Conservation (phyloP, 768 basidiomycete species). For the Epithele typhae region DNA sequence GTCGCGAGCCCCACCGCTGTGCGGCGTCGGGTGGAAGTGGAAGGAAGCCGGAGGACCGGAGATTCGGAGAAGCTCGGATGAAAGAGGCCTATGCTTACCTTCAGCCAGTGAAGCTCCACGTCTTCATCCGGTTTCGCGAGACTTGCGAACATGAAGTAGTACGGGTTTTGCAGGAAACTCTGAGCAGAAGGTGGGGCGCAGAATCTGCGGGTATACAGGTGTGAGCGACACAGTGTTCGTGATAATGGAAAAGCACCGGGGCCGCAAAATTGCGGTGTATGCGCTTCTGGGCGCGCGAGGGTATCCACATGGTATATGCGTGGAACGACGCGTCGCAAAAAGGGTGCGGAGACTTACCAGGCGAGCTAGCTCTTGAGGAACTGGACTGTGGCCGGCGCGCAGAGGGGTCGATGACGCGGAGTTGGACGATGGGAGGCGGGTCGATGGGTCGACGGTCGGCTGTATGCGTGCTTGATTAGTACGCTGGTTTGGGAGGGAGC, state of each 20-base stretch:
- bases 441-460: conserved; percentile 96
- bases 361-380: conserved; percentile 22
- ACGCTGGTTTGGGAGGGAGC: conserved; percentile 1
- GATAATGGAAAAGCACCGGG: too few species aligned
- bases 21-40: too few species aligned
- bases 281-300: neutral
- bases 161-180: conserved; percentile 83
- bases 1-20: too few species aligned
- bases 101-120: conserved; percentile 82
- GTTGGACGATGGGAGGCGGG: conserved; percentile 95
- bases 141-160: conserved; percentile 94
- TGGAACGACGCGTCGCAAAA: too few species aligned
- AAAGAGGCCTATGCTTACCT: conserved; percentile 39
- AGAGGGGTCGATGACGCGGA: conserved; percentile 74
- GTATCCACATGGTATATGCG: neutral
- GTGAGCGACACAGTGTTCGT: too few species aligned
- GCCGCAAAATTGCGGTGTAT: too few species aligned
- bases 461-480: conserved; percentile 22
- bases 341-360: conserved; percentile 14
- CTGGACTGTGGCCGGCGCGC: conserved; percentile 22
- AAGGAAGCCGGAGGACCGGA: neutral
- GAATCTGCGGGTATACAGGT: conserved; percentile 4
- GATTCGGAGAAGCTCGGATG: neutral
- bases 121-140: conserved; percentile 88
- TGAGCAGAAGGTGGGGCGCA: conserved; percentile 28